Evolutionary conservation across 1,284 basidiomycete species (phyloP).

Genomic region (Leccinum pallidistipes): DNA sequence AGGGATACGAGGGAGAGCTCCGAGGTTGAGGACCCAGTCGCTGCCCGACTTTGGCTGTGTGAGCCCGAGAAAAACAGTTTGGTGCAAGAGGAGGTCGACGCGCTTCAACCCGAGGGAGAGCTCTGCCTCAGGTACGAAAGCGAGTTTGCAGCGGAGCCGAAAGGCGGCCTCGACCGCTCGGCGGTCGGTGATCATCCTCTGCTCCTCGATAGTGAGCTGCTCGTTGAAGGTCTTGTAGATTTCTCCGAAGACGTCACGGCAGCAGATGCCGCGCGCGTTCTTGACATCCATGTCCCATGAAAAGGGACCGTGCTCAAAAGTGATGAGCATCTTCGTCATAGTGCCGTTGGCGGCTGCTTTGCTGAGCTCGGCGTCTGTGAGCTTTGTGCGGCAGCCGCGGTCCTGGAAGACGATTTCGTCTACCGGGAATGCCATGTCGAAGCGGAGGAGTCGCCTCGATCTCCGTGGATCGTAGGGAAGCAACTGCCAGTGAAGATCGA

Average conservation of each 20-base stretch:
- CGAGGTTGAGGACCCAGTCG: constrained; percentile 38
- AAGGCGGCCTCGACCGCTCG: constrained; percentile 41
- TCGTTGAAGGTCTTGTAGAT: constrained; percentile 49
- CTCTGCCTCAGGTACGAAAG: constrained; percentile 39
- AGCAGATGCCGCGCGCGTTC: constrained; percentile 42
- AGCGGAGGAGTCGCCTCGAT: constrained; percentile 29
- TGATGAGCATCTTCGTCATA: constrained; percentile 39
- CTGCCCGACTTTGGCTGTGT: constrained; percentile 32
- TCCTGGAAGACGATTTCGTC: constrained; percentile 26
- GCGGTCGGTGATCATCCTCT: constrained; percentile 37
- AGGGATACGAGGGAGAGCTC: constrained; percentile 11
- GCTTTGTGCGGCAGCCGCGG: constrained; percentile 13
- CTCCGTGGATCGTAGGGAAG: constrained; percentile 35
- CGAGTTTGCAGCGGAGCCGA: constrained; percentile 45
- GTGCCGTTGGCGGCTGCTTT: constrained; percentile 36
- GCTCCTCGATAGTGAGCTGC: constrained; percentile 42
- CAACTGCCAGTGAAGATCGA: constrained; percentile 43
- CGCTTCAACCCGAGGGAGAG: constrained; percentile 45
- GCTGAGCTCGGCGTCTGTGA: constrained; percentile 31
- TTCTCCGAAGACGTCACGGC: constrained; percentile 54
- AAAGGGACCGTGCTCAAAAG: constrained; percentile 31
- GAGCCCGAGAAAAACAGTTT: constrained; percentile 44
- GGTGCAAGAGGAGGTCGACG: constrained; percentile 50
- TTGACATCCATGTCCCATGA: constrained; percentile 47
- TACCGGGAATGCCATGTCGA: constrained; percentile 31